Conservation (phyloP, 805 yeast species). For the Candida qinlingensis region DNA sequence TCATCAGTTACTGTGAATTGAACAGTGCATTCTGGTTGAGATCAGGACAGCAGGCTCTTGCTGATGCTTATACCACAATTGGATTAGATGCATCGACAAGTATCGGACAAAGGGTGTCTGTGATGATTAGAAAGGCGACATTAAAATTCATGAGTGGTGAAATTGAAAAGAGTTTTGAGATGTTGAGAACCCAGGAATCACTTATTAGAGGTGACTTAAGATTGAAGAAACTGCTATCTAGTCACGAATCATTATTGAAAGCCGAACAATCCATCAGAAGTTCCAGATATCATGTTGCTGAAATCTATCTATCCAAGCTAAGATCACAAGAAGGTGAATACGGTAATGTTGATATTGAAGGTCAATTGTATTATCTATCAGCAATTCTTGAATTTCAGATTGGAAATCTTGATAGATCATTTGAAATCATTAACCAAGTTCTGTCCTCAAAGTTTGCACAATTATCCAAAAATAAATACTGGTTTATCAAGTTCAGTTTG, state of each 20-base stretch:
- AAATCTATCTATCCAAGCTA: constrained; percentile 18
- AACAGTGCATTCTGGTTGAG: constrained; percentile 45
- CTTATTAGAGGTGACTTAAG: constrained; percentile 15
- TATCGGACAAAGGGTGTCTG: constrained; percentile 34
- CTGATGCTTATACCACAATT: constrained; percentile 42
- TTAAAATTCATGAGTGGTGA: constrained; percentile 35
- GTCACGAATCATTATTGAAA: constrained; percentile 35
- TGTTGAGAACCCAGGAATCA: constrained; percentile 31
- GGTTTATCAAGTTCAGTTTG: constrained; percentile 42
- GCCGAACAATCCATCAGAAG: constrained; percentile 27
- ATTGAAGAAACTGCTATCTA: constrained; percentile 36
- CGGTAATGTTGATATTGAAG: constrained; percentile 24
- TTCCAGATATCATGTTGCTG: constrained; percentile 24
- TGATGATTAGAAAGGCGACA: constrained; percentile 36
- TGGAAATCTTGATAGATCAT: constrained; percentile 22
- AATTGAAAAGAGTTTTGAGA: constrained; percentile 33
- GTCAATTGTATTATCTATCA: constrained; percentile 24
- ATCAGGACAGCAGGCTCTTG: constrained; percentile 42
- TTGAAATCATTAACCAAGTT: constrained; percentile 16
- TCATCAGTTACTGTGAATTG: constrained; percentile 42
- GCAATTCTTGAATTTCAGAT: constrained; percentile 18
- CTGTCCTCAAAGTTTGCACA: constrained; percentile 12
- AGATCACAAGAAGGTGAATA: constrained; percentile 18
- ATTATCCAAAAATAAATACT: constrained; percentile 30
- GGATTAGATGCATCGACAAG: constrained; percentile 36